Base-by-base conservation (phyloP, 1,139 yeast species). In the Scheffersomyces cryptocercus region DNA sequence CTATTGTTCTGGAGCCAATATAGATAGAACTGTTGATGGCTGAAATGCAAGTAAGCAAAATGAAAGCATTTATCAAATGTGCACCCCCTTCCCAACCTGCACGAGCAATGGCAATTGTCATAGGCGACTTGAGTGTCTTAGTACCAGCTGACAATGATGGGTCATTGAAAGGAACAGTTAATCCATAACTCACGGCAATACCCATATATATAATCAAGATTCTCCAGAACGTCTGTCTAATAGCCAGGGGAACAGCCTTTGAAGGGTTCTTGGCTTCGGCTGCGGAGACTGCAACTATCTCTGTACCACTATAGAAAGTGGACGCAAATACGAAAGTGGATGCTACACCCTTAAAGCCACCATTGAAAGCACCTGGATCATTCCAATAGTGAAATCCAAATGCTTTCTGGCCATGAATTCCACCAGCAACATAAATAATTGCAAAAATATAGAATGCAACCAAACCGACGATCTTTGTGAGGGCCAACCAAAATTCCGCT, bases 311-410 rank as follows among this genome's bases (percentile, higher is more conserved):
- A 49, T 78, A 79, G 46, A 78, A 81, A 3, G 80, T 82, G 58
- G 81, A 81, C 39, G 88, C 84, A 63, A 80, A 84, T 8, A 85
- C 87, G 56, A 86, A 83, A 2, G 87, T 84, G 43, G 70, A 75
- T 11, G 85, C 90, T 37, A 85, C 82, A 40, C 90, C 88, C 49
- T 58, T 59, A 50, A 62, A 62, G 3, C 66, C 65, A 35, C 55
- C 46, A 9, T 52, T 56, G 48, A 73, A 70, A 5, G 77, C 64
- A 29, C 79, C 79, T 1, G 86, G 85, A 44, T 68, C 72, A 46
- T 78, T 70, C 78, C 78, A 73, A 53, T 73, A 73, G 36, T 69
- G 73, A 52, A 73, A 73, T 1, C 80, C 79, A 56, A 79, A 81
- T 4, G 82, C 84, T 28, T 68, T 69, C 31, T 66, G 70, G 12